Evolutionary conservation across 441 rosid species (phyloP).

Genomic region (Eruca vesicaria): DNA sequence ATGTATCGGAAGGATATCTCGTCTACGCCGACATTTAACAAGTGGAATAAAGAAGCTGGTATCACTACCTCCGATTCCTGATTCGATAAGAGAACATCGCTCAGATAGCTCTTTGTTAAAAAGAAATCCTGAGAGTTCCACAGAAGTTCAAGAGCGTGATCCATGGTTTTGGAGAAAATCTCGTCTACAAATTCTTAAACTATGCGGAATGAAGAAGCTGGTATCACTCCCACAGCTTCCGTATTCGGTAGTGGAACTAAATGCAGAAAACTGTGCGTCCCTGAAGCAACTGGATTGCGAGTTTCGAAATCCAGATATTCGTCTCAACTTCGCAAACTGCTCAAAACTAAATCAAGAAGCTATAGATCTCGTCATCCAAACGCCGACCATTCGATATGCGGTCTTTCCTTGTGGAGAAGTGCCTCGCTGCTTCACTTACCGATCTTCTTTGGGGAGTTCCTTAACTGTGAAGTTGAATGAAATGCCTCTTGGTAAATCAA

Average conservation of each 20-base stretch:
- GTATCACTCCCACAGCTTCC: background rate
- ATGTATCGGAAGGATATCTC: too few species aligned
- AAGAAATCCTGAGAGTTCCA: background rate
- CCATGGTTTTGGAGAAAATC: too few species aligned
- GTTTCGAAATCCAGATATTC: background rate
- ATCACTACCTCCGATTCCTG: too few species aligned
- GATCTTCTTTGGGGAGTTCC: background rate
- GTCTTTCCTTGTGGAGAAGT: background rate
- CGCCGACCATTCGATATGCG: background rate
- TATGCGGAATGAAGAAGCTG: background rate
- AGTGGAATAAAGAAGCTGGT: too few species aligned
- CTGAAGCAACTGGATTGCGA: background rate
- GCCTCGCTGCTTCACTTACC: background rate
- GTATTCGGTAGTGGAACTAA: background rate
- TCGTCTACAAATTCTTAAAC: background rate
- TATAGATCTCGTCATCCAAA: background rate
- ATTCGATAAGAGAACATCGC: too few species aligned
- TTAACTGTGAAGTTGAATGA: background rate
- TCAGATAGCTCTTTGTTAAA: too few species aligned
- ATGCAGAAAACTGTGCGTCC: background rate
- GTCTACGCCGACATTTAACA: too few species aligned
- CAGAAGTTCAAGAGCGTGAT: background rate
- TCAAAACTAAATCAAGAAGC: constrained; percentile 2
- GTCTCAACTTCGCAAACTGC: too few species aligned
- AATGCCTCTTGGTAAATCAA: background rate